Evolutionary conservation across 306 rosid species (phyloP), one percentile per base, ranked within the genome.

Genomic region (Oemleria cerasiformis): DNA sequence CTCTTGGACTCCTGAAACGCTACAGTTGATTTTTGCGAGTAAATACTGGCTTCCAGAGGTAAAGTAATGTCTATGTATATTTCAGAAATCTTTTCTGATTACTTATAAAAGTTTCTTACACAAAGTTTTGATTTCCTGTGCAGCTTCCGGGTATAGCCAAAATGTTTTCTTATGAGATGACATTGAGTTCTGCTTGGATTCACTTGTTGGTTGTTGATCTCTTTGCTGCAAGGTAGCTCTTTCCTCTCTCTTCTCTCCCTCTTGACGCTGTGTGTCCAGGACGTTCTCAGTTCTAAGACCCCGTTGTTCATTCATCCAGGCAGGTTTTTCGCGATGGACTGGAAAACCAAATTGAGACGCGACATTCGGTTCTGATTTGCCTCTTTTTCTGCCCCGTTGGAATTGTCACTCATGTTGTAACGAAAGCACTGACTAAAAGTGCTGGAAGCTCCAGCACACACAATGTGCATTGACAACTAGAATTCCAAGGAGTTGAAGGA

Each of bases 181-280:
- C 97, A 68, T 70, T 94, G 54, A 96, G 97, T 73, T 91, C 99
- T 81, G 97, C 99, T 14, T 94, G 99, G 99, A 94, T 91, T 81
- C 99, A 91, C 79, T 86, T 89, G 78, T 71, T 94, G 86, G 90
- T 75, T 82, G 90, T 91, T 15, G 96, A 91, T 87, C 96, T 94
- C 59, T 94, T 89, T 82, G 97, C 97, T 50, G 99, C 97, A 76
- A 91, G 99, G 99, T 91, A 58, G 34, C 63, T 62, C 67, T 70
- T 73, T 64, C 44, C 50, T 59, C 67, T 71, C 58, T 60, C 71
- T 5, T 62, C 44, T 8, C 48, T 65, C 59, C n/a, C n/a, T 40
- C 36, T 47, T 4, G 42, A 25, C 30, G 30, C 30, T 25, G 1
- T 23, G 21, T 45, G 70, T 50, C 25, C 15, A 3, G 7, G 14